These are phyloP conservation scores for Paraphoma chrysanthemicola DNA, from an alignment of 2,329 filamentous ascomycete genomes.

Conservation along the genomic window DNA sequence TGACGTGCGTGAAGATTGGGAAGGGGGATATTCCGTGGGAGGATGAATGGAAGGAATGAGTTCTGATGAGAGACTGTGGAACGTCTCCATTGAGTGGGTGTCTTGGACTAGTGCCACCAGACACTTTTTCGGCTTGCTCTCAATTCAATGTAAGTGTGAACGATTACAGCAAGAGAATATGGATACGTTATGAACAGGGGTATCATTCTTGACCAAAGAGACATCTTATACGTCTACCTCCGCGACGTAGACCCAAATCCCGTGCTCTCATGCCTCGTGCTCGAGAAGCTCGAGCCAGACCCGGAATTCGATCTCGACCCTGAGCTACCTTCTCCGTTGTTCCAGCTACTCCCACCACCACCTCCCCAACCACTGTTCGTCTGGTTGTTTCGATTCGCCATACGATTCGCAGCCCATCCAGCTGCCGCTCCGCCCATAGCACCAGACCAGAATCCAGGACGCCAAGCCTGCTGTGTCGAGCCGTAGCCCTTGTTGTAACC, in stretches of 20 bases:
- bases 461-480: constrained; percentile 61
- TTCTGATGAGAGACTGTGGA: neutral
- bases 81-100: too few relatives aligned
- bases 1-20: constrained; percentile 43
- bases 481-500: constrained; percentile 28
- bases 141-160: too few relatives aligned
- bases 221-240: constrained; percentile 27
- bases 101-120: too few relatives aligned
- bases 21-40: constrained; percentile 41
- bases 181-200: constrained; percentile 12
- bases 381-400: constrained; percentile 50
- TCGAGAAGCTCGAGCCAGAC: constrained; percentile 62
- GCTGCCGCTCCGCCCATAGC: constrained; percentile 73
- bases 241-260: constrained; percentile 53
- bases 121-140: too few relatives aligned
- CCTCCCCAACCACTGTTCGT: constrained; percentile 40
- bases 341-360: constrained; percentile 39
- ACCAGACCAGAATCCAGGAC: constrained; percentile 78
- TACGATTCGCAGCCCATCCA: constrained; percentile 66
- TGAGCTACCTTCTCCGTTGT: constrained; percentile 50
- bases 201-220: constrained; percentile 40
- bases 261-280: neutral
- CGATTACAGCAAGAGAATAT: too few relatives aligned
- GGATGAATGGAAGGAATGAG: neutral
- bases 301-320: constrained; percentile 70